These are phyloP conservation scores for Neofusicoccum ribis DNA, from an alignment of 2,329 filamentous ascomycete species.

Conservation along the genomic window DNA sequence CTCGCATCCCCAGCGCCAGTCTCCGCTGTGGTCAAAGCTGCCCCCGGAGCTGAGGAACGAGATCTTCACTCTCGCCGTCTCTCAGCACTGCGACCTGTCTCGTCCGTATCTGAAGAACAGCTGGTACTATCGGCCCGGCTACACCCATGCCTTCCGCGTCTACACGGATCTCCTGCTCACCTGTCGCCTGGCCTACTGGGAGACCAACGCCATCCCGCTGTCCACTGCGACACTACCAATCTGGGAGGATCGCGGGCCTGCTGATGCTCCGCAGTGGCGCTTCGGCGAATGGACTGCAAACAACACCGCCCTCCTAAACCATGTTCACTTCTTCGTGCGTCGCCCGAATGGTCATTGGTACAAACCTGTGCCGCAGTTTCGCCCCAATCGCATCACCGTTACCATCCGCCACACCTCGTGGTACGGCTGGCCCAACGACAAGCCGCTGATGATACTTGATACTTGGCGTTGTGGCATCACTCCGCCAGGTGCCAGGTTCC, in stretches of 20 bases:
- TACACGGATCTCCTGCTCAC: conserved; percentile 38
- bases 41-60: conserved; percentile 31
- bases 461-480: conserved; percentile 51
- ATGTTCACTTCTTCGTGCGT: conserved; percentile 17
- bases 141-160: conserved; percentile 32
- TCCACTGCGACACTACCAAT: conserved; percentile 26
- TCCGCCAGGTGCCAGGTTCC: conserved; percentile 25
- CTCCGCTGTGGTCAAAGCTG: conserved; percentile 26
- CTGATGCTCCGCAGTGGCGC: not conserved
- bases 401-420: conserved; percentile 55
- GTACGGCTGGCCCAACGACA: conserved; percentile 93
- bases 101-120: conserved; percentile 21
- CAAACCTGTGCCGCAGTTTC: conserved; percentile 27
- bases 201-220: conserved; percentile 39
- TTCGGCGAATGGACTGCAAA: conserved; percentile 1
- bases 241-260: conserved; percentile 15
- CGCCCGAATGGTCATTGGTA: conserved; percentile 7
- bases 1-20: conserved; percentile 26
- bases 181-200: conserved; percentile 41
- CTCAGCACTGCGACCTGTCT: conserved; percentile 22
- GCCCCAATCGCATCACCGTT: conserved; percentile 42
- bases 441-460: conserved; percentile 94
- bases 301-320: conserved; percentile 2
- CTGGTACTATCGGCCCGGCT: conserved; percentile 26
- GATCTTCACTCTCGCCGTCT: conserved; percentile 26